These are phyloP conservation scores for Spiraea crenata DNA, from an alignment of 331 rosid genomes.

Conservation along the genomic window DNA sequence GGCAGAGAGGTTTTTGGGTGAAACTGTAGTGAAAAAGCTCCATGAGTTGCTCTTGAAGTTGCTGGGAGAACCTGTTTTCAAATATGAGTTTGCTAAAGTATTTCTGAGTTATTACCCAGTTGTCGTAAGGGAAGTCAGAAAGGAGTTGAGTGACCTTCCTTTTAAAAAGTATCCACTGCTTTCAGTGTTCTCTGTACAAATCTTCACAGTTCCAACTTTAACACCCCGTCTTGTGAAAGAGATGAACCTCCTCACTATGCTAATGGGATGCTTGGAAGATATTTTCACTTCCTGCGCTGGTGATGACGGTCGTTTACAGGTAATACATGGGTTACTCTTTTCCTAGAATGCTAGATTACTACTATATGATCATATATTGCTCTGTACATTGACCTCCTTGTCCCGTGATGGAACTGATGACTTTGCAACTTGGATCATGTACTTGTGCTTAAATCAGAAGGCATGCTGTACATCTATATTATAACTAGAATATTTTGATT, in stretches of 20 bases:
- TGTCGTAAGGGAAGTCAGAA: slow-evolving; percentile 59
- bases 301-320: slow-evolving; percentile 74
- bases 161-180: slow-evolving; percentile 60
- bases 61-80: slow-evolving; percentile 91
- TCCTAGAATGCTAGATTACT: slow-evolving; percentile 1
- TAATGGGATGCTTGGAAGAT: slow-evolving; percentile 71
- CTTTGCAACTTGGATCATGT: slow-evolving; percentile 8
- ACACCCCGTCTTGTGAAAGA: slow-evolving; percentile 90
- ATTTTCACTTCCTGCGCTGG: slow-evolving; percentile 77
- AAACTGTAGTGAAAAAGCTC: slow-evolving; percentile 54
- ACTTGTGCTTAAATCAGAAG: background rate
- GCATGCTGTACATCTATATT: background rate
- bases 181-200: slow-evolving; percentile 85
- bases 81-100: slow-evolving; percentile 87
- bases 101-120: slow-evolving; percentile 79
- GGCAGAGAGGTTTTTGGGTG: slow-evolving; percentile 70
- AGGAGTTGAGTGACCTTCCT: slow-evolving; percentile 38
- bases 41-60: slow-evolving; percentile 80
- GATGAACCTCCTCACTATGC: slow-evolving; percentile 71
- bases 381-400: slow-evolving; percentile 11
- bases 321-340: slow-evolving; percentile 26
- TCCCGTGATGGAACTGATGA: background rate
- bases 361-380: background rate
- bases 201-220: slow-evolving; percentile 91
- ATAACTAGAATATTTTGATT: slow-evolving; percentile 2